Percentiles rank a stretch among this genome's conserved stretches.
phyloP scores from a whole-genome alignment of 2,329 filamentous ascomycete genomes.

The Diaporthe sp. region DNA sequence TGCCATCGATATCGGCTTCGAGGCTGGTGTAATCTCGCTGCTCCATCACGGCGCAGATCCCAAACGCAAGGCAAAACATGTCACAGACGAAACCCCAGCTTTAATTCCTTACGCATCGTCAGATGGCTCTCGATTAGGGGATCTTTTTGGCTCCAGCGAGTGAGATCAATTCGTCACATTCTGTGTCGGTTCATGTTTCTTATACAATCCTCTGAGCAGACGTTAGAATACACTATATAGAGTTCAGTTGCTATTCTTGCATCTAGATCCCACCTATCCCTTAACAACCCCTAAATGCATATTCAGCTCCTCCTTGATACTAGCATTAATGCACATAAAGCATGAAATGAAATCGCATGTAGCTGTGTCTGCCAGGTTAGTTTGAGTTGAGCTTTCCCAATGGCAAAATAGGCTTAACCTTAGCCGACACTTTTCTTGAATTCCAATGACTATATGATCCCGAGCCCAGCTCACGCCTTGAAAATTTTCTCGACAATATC shows the following conservation, averaged over 20 bases:
- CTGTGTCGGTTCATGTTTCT: background rate
- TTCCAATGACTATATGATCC: background rate
- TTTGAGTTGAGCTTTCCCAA: background rate
- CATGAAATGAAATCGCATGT: background rate
- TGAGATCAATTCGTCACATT: background rate
- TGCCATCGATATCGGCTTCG: constrained; percentile 36
- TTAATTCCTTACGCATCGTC: background rate
- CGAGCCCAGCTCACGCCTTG: background rate
- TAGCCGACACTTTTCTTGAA: background rate
- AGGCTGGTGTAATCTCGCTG: constrained; percentile 35
- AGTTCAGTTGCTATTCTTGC: background rate
- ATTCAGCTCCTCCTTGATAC: background rate
- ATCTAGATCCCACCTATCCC: background rate
- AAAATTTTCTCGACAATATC: background rate
- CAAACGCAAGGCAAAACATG: background rate
- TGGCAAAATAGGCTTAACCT: background rate
- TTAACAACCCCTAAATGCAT: background rate
- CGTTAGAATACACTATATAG: background rate
- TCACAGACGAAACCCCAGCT: background rate
- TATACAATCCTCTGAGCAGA: background rate
- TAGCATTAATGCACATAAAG: background rate
- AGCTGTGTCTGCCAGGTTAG: no score
- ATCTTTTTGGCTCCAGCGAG: background rate
- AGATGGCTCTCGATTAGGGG: background rate
- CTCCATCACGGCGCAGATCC: constrained; percentile 29